phyloP scores from a whole-genome alignment of 1,284 basidiomycete genomes.

The Phylloporus sp. region DNA sequence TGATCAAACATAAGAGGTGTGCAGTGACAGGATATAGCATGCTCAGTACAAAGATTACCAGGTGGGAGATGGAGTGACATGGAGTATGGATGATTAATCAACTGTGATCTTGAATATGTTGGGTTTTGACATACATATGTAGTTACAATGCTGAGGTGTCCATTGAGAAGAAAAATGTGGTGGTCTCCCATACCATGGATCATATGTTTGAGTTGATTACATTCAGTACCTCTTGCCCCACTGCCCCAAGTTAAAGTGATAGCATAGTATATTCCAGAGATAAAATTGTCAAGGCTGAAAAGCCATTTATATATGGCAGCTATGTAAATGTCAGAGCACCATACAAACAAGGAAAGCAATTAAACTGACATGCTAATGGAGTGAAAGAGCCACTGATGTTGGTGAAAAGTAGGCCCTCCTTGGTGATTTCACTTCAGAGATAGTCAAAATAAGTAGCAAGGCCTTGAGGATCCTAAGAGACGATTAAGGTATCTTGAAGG shows the following conservation, averaged over 20 bases:
- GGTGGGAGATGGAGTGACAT: neutral
- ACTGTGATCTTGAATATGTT: constrained; percentile 10
- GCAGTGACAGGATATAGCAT: constrained; percentile 1
- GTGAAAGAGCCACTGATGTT: no score
- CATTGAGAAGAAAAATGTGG: constrained; percentile 10
- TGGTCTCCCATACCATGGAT: neutral
- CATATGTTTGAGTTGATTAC: constrained; percentile 11
- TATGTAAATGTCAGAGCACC: neutral
- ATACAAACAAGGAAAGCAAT: neutral
- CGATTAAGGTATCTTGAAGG: neutral
- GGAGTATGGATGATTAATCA: constrained; percentile 7
- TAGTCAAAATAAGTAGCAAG: neutral
- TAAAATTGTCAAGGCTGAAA: neutral
- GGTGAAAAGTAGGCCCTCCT: neutral
- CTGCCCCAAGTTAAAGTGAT: constrained; percentile 6
- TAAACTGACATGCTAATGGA: no score
- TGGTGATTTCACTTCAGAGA: no score
- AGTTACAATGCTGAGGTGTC: neutral
- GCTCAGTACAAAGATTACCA: constrained; percentile 2
- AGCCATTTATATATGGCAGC: constrained; percentile 3
- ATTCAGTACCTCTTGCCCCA: constrained; percentile 9
- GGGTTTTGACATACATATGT: constrained; percentile 5
- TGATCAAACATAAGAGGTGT: constrained; percentile 1
- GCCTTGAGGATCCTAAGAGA: neutral
- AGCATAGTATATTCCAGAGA: constrained; percentile 8